Evolutionary conservation across 345 rosid genomes (phyloP).

Genomic region (Heritiera fomes): DNA sequence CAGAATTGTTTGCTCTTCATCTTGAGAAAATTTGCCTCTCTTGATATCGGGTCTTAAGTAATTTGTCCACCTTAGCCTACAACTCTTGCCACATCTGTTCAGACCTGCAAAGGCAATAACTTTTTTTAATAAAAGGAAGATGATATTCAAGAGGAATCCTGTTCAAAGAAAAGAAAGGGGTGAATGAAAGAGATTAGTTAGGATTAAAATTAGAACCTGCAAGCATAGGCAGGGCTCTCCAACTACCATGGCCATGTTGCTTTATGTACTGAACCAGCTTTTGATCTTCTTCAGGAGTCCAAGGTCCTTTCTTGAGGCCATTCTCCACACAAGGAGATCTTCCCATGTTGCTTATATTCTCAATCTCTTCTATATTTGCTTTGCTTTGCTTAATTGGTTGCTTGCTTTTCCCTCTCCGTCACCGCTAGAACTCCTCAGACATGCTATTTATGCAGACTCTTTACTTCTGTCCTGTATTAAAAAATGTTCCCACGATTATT

Average conservation of each 20-base stretch:
- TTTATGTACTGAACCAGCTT: conserved; percentile 49
- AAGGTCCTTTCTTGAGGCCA: conserved; percentile 69
- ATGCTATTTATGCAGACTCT: conserved; percentile 35
- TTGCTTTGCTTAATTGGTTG: conserved; percentile 12
- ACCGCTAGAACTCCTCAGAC: conserved; percentile 21
- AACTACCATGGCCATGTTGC: conserved; percentile 63
- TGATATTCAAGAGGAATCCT: neutral
- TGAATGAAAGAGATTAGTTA: neutral
- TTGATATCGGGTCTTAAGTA: conserved; percentile 70
- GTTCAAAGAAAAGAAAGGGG: neutral
- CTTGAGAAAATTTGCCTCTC: conserved; percentile 64
- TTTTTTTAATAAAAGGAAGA: neutral
- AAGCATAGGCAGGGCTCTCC: conserved; percentile 71
- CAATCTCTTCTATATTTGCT: too few species aligned
- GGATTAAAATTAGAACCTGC: conserved; percentile 35
- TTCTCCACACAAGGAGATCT: conserved; percentile 60
- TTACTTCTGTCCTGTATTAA: conserved; percentile 14
- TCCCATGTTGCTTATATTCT: conserved; percentile 37
- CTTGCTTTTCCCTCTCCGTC: neutral
- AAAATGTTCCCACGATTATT: conserved; percentile 8
- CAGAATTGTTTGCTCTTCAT: conserved; percentile 63
- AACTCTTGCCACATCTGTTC: conserved; percentile 71
- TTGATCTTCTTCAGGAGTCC: conserved; percentile 68
- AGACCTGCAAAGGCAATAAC: conserved; percentile 43
- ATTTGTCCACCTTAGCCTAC: conserved; percentile 71